Evolutionary conservation across 164 flowering plant genomes (phyloP).

Genomic region (Santalum album): DNA sequence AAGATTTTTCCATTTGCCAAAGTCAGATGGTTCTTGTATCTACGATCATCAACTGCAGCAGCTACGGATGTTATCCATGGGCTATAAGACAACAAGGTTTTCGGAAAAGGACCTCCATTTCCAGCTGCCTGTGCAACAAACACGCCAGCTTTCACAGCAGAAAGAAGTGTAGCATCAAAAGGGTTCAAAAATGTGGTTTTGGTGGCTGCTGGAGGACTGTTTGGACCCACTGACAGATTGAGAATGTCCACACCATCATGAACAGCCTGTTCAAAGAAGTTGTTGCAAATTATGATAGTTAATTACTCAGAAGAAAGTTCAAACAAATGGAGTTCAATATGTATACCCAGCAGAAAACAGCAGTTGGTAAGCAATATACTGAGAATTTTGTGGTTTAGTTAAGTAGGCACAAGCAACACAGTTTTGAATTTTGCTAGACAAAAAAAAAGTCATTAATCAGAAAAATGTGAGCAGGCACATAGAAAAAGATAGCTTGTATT

Average conservation of each 20-base stretch:
- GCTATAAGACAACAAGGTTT: slow-evolving; percentile 85
- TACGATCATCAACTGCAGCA: slow-evolving; percentile 93
- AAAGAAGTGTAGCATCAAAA: slow-evolving; percentile 84
- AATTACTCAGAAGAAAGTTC: background rate
- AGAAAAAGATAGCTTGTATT: too few relatives aligned
- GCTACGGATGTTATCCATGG: slow-evolving; percentile 97
- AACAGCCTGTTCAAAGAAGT: slow-evolving; percentile 65
- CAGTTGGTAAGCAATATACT: background rate
- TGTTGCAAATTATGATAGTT: background rate
- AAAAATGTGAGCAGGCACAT: too few relatives aligned
- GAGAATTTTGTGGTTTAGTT: background rate
- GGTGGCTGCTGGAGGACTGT: slow-evolving; percentile 83
- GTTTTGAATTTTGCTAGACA: too few relatives aligned
- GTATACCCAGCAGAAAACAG: background rate
- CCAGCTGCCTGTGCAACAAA: slow-evolving; percentile 99
- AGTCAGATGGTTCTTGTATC: slow-evolving; percentile 82
- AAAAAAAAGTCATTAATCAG: too few relatives aligned
- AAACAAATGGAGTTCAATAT: background rate
- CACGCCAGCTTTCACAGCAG: slow-evolving; percentile 95
- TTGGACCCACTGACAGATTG: slow-evolving; percentile 94
- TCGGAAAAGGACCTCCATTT: slow-evolving; percentile 97
- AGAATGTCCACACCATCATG: slow-evolving; percentile 96
- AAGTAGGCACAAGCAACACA: too few relatives aligned
- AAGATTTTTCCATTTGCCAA: slow-evolving; percentile 82
- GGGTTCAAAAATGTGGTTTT: slow-evolving; percentile 88